phyloP scores from a whole-genome alignment of 1,139 yeast species.

The Sugiyamaella sp. region DNA sequence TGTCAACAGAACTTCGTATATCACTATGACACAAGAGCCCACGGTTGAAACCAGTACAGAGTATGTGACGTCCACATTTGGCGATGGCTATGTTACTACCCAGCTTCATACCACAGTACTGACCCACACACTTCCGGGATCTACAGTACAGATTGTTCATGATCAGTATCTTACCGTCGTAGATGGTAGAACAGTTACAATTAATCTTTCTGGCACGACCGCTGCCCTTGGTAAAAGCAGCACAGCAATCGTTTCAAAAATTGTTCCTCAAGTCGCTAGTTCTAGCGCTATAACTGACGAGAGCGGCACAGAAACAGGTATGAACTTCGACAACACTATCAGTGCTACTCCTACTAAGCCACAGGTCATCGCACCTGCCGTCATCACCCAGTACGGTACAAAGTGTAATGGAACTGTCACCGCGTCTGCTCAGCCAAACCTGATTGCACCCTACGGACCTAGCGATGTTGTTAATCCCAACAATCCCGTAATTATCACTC shows the following conservation, averaged over 20 bases:
- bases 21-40: background rate
- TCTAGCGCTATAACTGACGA: background rate
- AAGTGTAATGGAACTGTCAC: slow-evolving; percentile 5
- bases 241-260: background rate
- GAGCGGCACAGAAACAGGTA: background rate
- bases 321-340: background rate
- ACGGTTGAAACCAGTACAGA: slow-evolving; percentile 1
- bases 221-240: background rate
- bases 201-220: background rate
- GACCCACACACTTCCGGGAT: slow-evolving; percentile 1
- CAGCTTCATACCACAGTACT: background rate
- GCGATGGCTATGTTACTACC: slow-evolving; percentile 1
- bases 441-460: slow-evolving; percentile 17
- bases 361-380: slow-evolving; percentile 12
- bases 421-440: slow-evolving; percentile 2
- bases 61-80: background rate
- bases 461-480: slow-evolving; percentile 15
- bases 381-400: slow-evolving; percentile 13
- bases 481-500: slow-evolving; percentile 17
- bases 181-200: slow-evolving; percentile 10
- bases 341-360: slow-evolving; percentile 1
- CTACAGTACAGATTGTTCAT: slow-evolving; percentile 6
- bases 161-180: slow-evolving; percentile 4
- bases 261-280: background rate
- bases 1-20: slow-evolving; percentile 1